Percentiles rank a stretch among this genome's conserved stretches.
phyloP scores from a whole-genome alignment of 768 basidiomycete species.

The Multifurca ochricompacta region DNA sequence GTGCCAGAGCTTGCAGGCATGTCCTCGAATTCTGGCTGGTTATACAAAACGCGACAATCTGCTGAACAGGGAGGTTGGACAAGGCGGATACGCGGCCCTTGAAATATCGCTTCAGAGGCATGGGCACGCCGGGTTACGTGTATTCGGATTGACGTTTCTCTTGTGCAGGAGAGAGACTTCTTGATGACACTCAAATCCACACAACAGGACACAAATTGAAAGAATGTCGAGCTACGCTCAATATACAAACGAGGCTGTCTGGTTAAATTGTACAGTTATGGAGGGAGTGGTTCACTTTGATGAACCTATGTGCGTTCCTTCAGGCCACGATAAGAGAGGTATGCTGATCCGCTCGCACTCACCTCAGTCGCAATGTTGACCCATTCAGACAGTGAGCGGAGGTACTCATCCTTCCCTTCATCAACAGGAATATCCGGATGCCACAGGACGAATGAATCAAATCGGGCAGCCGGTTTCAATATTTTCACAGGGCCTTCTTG shows the following conservation, averaged over 20 bases:
- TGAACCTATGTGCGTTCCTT: constrained; percentile 3
- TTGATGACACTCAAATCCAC: not conserved
- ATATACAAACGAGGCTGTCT: not conserved
- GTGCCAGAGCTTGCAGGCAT: too few relatives aligned
- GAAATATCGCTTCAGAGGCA: too few relatives aligned
- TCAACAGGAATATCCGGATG: constrained; percentile 64
- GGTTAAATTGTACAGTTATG: not conserved
- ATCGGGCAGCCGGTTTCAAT: constrained; percentile 45
- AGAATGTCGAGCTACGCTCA: not conserved
- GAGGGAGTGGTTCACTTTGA: not conserved
- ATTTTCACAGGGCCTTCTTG: constrained; percentile 26
- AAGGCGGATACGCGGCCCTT: too few relatives aligned
- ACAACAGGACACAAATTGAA: not conserved
- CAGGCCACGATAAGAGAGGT: not conserved
- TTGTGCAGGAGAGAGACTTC: too few relatives aligned
- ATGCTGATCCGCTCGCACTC: constrained; percentile 13
- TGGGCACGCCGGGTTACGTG: too few relatives aligned
- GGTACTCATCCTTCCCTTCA: constrained; percentile 64
- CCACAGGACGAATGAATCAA: constrained; percentile 70
- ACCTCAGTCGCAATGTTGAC: constrained; percentile 57
- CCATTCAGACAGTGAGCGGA: constrained; percentile 65
- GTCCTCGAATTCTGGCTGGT: too few relatives aligned
- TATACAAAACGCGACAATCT: too few relatives aligned
- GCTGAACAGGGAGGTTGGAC: too few relatives aligned
- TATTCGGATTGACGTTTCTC: too few relatives aligned